phyloP scores from a whole-genome alignment of 192 early-diverging fungal genomes.

The Phlyctochytrium planicorne region DNA sequence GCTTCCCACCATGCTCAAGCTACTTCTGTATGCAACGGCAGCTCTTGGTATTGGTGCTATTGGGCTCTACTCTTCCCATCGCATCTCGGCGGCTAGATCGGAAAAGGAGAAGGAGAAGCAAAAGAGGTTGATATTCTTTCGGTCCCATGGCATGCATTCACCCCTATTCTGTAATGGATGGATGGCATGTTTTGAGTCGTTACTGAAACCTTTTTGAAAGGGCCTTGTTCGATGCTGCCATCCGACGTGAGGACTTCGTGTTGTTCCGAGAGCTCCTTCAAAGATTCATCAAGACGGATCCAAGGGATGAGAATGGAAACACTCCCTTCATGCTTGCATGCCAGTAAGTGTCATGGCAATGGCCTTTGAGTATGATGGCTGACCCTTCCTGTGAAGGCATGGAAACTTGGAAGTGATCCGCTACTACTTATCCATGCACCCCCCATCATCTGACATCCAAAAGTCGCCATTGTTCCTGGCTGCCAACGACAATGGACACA shows the following conservation, averaged over 20 bases:
- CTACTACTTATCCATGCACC: background rate
- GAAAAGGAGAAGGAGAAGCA: background rate
- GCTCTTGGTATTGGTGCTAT: background rate
- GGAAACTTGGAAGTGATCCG: background rate
- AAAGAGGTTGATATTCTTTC: no score
- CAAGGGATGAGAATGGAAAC: background rate
- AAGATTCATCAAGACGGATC: background rate
- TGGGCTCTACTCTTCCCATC: background rate
- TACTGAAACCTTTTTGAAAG: no score
- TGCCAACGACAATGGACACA: conserved; percentile 1
- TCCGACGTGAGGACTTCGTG: background rate
- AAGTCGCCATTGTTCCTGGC: background rate
- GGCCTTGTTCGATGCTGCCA: background rate
- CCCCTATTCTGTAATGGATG: no score
- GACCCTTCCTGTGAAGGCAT: background rate
- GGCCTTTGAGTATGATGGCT: background rate
- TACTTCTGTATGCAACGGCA: background rate
- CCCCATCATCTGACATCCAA: background rate
- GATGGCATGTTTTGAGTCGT: no score
- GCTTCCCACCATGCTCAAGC: background rate
- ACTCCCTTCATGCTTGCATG: background rate
- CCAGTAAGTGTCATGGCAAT: conserved; percentile 1
- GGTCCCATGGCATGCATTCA: no score
- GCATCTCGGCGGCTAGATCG: background rate
- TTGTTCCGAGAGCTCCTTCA: background rate